Conservation (phyloP, 208 protist genomes). For the Leishmania mexicana region DNA sequence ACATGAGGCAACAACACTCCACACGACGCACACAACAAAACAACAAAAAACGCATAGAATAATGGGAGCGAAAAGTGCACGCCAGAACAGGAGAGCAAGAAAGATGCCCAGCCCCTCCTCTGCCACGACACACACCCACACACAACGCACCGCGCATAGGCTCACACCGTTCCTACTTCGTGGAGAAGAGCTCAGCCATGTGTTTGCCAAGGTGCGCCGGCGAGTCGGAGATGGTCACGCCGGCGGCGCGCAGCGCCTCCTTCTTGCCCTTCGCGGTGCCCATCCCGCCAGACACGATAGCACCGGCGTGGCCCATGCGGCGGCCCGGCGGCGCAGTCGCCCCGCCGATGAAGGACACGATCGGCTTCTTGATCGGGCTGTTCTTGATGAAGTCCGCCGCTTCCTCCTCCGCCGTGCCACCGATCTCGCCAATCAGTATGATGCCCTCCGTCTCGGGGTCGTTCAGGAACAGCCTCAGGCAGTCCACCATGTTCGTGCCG, state of each 20-base stretch:
- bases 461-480: slow-evolving; percentile 96
- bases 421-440: slow-evolving; percentile 99
- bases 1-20: neutral
- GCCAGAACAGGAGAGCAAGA: too few species aligned
- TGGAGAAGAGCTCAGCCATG: slow-evolving; percentile 86
- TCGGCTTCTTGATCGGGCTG: slow-evolving; percentile 95
- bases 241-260: slow-evolving; percentile 89
- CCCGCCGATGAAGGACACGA: slow-evolving; percentile 99
- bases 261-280: slow-evolving; percentile 98
- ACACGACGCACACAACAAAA: neutral
- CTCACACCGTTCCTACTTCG: slow-evolving; percentile 33
- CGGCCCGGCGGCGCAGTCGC: slow-evolving; percentile 97
- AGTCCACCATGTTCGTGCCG: slow-evolving; percentile 99
- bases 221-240: slow-evolving; percentile 92
- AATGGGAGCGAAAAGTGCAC: too few species aligned
- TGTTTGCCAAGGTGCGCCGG: slow-evolving; percentile 94
- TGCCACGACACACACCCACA: neutral
- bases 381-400: slow-evolving; percentile 97
- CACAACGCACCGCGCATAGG: neutral
- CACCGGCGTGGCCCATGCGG: slow-evolving; percentile 98
- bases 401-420: slow-evolving; percentile 98
- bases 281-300: slow-evolving; percentile 96
- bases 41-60: neutral
- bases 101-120: neutral
- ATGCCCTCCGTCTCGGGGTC: slow-evolving; percentile 98